phyloP scores from a whole-genome alignment of 129 eudicot genomes.

The Helianthus tuberosus region DNA sequence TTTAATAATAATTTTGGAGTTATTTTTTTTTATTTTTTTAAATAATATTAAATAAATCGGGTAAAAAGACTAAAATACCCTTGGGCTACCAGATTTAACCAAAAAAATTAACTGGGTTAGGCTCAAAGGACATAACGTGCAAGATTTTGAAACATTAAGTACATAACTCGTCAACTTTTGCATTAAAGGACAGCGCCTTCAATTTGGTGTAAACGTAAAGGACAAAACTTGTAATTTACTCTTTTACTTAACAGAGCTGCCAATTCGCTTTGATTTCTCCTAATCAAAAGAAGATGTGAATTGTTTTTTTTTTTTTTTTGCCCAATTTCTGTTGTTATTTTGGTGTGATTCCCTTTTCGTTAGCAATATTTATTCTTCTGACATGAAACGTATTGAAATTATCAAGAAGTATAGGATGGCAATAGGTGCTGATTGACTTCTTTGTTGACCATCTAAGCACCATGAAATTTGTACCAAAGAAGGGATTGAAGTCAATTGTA shows the following conservation, averaged over 20 bases:
- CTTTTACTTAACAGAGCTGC: not conserved
- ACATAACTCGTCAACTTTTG: too few species aligned
- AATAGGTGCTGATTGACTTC: slow-evolving; percentile 27
- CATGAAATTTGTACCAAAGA: slow-evolving; percentile 56
- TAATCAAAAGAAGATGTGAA: not conserved
- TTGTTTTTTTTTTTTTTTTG: not conserved
- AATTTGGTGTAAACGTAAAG: too few species aligned
- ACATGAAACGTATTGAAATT: not conserved
- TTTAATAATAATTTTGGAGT: too few species aligned
- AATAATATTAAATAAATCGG: too few species aligned
- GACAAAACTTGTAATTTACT: too few species aligned
- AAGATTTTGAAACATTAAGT: too few species aligned
- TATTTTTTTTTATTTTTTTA: too few species aligned
- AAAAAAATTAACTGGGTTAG: too few species aligned
- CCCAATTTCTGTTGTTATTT: not conserved
- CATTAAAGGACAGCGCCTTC: too few species aligned
- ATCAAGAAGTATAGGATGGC: slow-evolving; percentile 34
- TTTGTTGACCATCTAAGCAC: slow-evolving; percentile 22
- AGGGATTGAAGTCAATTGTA: slow-evolving; percentile 53
- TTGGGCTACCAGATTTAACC: too few species aligned
- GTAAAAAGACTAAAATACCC: too few species aligned
- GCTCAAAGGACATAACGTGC: too few species aligned
- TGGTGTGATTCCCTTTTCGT: not conserved
- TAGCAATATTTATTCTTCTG: not conserved
- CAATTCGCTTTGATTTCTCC: not conserved